Base-by-base conservation (phyloP, 345 rosid genomes). In the Garcia nutans region DNA sequence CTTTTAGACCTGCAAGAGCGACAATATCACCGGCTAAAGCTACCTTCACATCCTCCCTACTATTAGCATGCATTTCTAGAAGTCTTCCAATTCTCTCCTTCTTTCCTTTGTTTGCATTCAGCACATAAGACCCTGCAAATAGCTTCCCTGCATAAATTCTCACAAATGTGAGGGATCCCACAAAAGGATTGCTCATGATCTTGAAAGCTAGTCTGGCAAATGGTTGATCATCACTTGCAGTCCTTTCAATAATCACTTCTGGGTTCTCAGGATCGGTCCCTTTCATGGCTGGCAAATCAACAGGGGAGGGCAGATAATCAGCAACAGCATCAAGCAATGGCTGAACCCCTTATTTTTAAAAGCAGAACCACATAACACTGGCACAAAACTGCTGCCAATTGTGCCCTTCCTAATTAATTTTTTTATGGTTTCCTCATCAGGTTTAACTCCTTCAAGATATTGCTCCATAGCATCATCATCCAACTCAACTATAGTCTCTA, bases 21-120 rank as follows among this genome's bases (percentile, higher is more conserved):
- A 95, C 81, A 75, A 95, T 95, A 81, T 95, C 98, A 6, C 99
- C 97, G 0, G 98, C 81, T 82, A 93, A 85, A 31, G 96, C 94
- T 22, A 88, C 91, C 84, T 87, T 93, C 76, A 91, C 89, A 75
- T 95, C 99, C 84, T 93, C 99, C 78, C 99, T 82, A 79, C 99
- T 95, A 79, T 93, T 95, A 65, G 99, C 99, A 66, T 95, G 99
- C 99, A 95, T 95, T 79, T 95, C 99, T 65, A 93, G 82, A 76
- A 95, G 97, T 81, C 99, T 88, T 54, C 99, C 99, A 49, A 95
- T 90, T 83, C 99, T 93, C 86, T 95, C 99, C 79, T 89, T 95
- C 91, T 89, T 95, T 24, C 98, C 96, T 80, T 95, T 95, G 87
- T 95, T 95, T 73, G 97, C 91, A 78, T 95, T 95, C 82, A 95